phyloP scores from a whole-genome alignment of 306 rosid genomes.

The Castanea crenata region DNA sequence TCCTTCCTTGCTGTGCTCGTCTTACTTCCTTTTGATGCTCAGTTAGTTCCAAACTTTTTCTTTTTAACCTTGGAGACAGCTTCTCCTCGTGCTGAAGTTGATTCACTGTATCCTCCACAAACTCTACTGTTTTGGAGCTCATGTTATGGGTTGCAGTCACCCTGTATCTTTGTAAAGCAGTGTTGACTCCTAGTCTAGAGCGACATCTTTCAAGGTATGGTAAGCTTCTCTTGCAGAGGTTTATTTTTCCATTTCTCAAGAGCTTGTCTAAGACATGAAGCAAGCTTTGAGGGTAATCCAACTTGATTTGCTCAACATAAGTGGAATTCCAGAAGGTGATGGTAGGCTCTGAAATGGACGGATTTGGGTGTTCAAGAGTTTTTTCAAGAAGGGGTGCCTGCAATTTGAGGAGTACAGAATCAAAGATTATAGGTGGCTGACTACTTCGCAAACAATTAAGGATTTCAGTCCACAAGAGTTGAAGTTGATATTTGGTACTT shows the following conservation, averaged over 20 bases:
- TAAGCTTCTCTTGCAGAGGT: constrained; percentile 58
- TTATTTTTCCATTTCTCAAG: constrained; percentile 56
- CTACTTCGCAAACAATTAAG: too few species aligned
- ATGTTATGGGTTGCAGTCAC: too few species aligned
- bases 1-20: constrained; percentile 78
- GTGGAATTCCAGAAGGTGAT: constrained; percentile 75
- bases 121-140: too few species aligned
- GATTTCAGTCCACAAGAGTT: constrained; percentile 41
- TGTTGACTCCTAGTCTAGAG: too few species aligned
- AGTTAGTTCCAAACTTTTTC: constrained; percentile 32
- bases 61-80: constrained; percentile 14
- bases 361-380: constrained; percentile 59
- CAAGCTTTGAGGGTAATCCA: constrained; percentile 63
- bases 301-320: constrained; percentile 51
- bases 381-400: constrained; percentile 54
- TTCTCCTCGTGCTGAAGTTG: too few species aligned
- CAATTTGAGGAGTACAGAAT: constrained; percentile 58
- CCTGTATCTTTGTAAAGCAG: too few species aligned
- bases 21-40: constrained; percentile 82
- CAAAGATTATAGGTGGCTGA: constrained; percentile 53
- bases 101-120: too few species aligned
- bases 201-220: constrained; percentile 42
- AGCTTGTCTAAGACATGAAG: constrained; percentile 67
- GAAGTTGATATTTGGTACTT: constrained; percentile 36
- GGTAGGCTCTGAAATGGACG: constrained; percentile 65